Conservation (phyloP, 116 monocot genomes). For the Cymodocea nodosa region DNA sequence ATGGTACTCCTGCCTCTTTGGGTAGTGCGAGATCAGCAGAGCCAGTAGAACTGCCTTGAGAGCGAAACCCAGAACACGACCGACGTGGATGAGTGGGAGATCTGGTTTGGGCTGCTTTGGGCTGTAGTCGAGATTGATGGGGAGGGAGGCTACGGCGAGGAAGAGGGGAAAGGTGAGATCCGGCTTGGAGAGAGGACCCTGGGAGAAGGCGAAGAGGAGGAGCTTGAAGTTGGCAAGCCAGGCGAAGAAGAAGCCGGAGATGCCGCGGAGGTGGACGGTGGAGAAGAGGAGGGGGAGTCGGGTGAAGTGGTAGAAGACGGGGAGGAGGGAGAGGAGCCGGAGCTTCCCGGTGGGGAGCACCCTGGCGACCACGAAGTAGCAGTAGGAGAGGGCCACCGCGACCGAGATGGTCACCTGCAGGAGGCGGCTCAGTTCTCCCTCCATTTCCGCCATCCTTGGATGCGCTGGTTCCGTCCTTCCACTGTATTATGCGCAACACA, state of each 20-base stretch:
- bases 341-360: no score
- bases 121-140: slow-evolving; percentile 25
- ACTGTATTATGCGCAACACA: no score
- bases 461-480: no score
- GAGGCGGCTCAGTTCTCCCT: no score
- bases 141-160: slow-evolving; percentile 31
- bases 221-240: slow-evolving; percentile 67
- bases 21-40: slow-evolving; percentile 23
- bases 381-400: no score
- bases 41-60: slow-evolving; percentile 17
- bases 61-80: slow-evolving; percentile 9
- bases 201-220: slow-evolving; percentile 47
- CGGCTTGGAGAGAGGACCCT: slow-evolving; percentile 35
- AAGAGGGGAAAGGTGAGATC: slow-evolving; percentile 27
- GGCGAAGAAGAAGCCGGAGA: slow-evolving; percentile 9
- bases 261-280: slow-evolving; percentile 29
- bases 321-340: slow-evolving; percentile 20
- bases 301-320: slow-evolving; percentile 25
- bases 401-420: no score
- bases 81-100: not conserved
- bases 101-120: not conserved
- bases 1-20: slow-evolving; percentile 9
- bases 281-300: slow-evolving; percentile 35
- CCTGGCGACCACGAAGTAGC: no score
- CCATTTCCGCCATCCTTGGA: no score